Evolutionary conservation across 2,329 filamentous ascomycete genomes (phyloP), one percentile per base, ranked within the genome.

Genomic region (Escovopsis sp.): DNA sequence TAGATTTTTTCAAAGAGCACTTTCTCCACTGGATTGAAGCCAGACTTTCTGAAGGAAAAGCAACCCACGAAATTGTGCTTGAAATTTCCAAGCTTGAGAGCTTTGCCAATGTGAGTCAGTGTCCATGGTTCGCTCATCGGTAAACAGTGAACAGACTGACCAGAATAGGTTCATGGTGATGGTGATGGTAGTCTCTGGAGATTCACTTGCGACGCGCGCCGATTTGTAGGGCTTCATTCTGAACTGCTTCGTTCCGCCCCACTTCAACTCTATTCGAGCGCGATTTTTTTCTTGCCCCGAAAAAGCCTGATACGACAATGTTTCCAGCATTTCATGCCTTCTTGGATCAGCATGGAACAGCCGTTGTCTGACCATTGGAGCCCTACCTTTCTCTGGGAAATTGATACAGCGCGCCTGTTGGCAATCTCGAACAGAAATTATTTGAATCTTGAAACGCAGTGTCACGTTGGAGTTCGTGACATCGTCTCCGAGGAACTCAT

Each of bases 251-350:
- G 45, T 26, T 35, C 33, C n/a, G 38, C 38, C 23, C 43, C 38
- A 33, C 38, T 45, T 18, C 41, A 47, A 18, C 12, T 12, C 1
- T 47, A 47, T 35, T 9, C 36, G 8, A 45, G 40, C 33, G 43
- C 40, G 10, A 37, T 43, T n/a, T 19, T 45, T 11, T 45, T 45
- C 37, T 33, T 32, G 11, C 45, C 45, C 12, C 1, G 9, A 1
- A 2, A 26, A 30, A 47, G 45, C 28, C 7, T 18, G 1, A 8
- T 47, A 33, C 43, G 45, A 33, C 12, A 36, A 36, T 26, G 41
- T 3, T 47, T 47, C 15, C 12, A 41, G 19, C 4, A 41, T 12
- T 15, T 41, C 2, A n/a, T 23, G 19, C 38, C 36, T 12, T 39
- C 40, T 15, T 47, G 40, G 45, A 43, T 47, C 1, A 39, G 30